A percentile compares a stretch with the other conserved stretches of the same genome.
Conservation (phyloP, 75 land plant species). For the Picea glauca region DNA sequence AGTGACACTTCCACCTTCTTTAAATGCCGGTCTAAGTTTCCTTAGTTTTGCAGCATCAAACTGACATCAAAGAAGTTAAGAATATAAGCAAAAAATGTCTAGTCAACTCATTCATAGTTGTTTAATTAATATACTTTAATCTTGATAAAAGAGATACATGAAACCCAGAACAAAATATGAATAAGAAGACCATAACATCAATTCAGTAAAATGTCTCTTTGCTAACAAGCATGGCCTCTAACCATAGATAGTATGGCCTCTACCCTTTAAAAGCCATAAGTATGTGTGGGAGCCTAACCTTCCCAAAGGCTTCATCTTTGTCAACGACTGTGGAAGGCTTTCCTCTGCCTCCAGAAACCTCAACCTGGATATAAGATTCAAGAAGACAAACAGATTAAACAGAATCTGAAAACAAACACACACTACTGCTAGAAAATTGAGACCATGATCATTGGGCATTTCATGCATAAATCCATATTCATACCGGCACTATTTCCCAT, state of each 20-base stretch:
- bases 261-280: not conserved
- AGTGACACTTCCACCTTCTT: constrained; percentile 87
- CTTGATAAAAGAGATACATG: not conserved
- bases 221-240: too few species aligned
- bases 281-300: constrained; percentile 38
- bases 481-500: constrained; percentile 95
- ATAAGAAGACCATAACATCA: too few species aligned
- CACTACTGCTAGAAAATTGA: not conserved
- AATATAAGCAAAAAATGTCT: constrained; percentile 5
- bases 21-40: constrained; percentile 91
- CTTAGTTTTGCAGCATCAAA: constrained; percentile 82
- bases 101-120: not conserved
- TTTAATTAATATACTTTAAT: not conserved
- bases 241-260: too few species aligned
- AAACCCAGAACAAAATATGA: not conserved
- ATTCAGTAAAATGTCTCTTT: too few species aligned
- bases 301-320: constrained; percentile 87
- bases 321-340: constrained; percentile 59
- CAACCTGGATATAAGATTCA: constrained; percentile 54
- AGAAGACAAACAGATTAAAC: not conserved
- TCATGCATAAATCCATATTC: constrained; percentile 5
- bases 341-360: constrained; percentile 79
- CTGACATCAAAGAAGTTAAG: constrained; percentile 30
- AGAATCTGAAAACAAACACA: not conserved
- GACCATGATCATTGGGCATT: too few species aligned